Evolutionary conservation across 192 early-diverging fungal species (phyloP).

Genomic region (Backusella parvicylindrica): DNA sequence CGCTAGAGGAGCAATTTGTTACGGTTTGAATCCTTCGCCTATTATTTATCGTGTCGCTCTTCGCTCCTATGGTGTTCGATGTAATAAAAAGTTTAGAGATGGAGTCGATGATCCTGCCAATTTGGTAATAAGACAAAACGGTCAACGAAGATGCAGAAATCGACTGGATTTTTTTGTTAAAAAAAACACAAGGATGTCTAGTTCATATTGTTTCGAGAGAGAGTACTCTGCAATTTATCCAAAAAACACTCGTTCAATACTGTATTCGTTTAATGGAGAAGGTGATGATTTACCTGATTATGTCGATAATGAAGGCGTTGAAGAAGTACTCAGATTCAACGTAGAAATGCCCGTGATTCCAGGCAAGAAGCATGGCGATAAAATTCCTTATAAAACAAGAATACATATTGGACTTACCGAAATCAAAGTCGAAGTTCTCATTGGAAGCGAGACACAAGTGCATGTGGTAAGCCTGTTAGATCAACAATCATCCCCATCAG

Average conservation of each 20-base stretch:
- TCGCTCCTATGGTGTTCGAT: conserved; percentile 32
- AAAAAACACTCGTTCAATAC: not conserved
- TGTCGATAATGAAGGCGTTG: not conserved
- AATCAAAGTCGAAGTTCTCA: not conserved
- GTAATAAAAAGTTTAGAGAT: not conserved
- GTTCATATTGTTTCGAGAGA: not conserved
- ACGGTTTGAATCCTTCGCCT: conserved; percentile 28
- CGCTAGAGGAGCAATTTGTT: conserved; percentile 40
- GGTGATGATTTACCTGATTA: not conserved
- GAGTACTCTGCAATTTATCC: not conserved
- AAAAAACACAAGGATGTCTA: not conserved
- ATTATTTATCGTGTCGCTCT: conserved; percentile 27
- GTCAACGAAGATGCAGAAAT: not conserved
- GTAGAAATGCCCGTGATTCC: not conserved
- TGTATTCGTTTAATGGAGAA: not conserved
- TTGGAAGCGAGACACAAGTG: not conserved
- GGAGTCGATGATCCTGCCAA: not conserved
- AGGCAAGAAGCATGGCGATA: not conserved
- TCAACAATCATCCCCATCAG: not conserved
- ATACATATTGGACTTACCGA: not conserved
- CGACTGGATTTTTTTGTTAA: not conserved
- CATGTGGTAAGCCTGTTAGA: not conserved
- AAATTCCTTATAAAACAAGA: not conserved
- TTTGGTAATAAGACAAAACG: not conserved
- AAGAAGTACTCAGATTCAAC: not conserved